Percentiles rank a stretch among this genome's conserved stretches.
Evolutionary conservation across 257 asterid genomes (phyloP).

Genomic region (Ligustrum vulgare): DNA sequence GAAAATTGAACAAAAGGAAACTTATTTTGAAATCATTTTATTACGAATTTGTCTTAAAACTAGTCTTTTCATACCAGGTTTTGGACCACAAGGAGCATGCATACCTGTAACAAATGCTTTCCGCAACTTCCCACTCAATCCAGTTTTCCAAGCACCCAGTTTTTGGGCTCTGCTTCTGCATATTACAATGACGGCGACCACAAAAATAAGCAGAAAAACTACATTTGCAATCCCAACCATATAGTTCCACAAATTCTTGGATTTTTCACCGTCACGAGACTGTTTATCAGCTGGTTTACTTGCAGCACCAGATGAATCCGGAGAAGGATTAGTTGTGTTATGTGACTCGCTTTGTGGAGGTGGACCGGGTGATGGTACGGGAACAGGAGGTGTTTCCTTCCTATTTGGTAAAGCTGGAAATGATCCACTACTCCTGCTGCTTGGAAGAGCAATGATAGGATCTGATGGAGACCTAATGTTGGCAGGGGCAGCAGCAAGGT

Average conservation of each 20-base stretch:
- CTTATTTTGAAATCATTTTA: not conserved
- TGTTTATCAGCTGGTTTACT: conserved; percentile 28
- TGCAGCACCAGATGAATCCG: conserved; percentile 16
- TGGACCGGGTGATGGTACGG: conserved; percentile 24
- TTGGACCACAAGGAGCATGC: not conserved
- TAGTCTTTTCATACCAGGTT: not conserved
- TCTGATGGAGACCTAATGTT: conserved; percentile 26
- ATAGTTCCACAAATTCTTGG: conserved; percentile 44
- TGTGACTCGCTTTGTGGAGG: conserved; percentile 25
- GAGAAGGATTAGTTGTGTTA: conserved; percentile 21
- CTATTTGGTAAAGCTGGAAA: conserved; percentile 59
- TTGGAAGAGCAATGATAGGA: conserved; percentile 44
- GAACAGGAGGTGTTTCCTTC: conserved; percentile 39
- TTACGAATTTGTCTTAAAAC: not conserved
- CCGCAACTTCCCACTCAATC: conserved; percentile 93
- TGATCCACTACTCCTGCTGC: conserved; percentile 82
- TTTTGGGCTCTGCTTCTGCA: conserved; percentile 58
- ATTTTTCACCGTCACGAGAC: conserved; percentile 18
- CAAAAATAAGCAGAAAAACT: conserved; percentile 39
- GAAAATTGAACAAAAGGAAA: not conserved
- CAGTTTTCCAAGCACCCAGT: conserved; percentile 86
- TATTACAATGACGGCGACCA: conserved; percentile 31
- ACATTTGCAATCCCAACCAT: conserved; percentile 42
- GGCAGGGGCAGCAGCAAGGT: conserved; percentile 59
- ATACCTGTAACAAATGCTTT: conserved; percentile 91